Percentiles rank a stretch among this genome's conserved stretches.
Conservation (phyloP, 768 basidiomycete genomes). For the Trametes sanguinea region DNA sequence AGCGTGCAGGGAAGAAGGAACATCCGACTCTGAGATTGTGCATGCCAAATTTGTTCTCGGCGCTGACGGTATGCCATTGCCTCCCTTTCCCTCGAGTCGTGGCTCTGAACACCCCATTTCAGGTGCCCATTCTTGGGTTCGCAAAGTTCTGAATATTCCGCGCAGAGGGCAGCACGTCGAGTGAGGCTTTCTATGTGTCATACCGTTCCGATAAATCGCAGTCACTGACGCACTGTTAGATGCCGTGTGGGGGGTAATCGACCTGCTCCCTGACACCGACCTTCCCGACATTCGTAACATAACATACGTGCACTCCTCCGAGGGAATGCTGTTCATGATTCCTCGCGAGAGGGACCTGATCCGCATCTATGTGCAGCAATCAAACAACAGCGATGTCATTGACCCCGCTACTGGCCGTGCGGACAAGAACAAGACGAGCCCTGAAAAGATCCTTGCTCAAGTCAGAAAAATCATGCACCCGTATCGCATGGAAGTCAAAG, state of each 20-base stretch:
- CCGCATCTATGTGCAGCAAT: conserved; percentile 54
- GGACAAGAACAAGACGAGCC: conserved; percentile 41
- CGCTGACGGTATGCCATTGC: conserved; percentile 52
- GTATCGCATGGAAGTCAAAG: conserved; percentile 36
- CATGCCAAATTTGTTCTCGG: conserved; percentile 76
- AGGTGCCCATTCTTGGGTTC: conserved; percentile 86
- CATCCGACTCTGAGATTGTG: conserved; percentile 47
- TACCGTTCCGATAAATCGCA: too few relatives aligned
- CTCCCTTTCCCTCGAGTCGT: background rate
- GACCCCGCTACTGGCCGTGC: conserved; percentile 43
- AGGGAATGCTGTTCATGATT: conserved; percentile 52
- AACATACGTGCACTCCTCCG: conserved; percentile 48
- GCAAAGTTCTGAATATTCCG: conserved; percentile 60
- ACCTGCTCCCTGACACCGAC: conserved; percentile 50
- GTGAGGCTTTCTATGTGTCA: conserved; percentile 34
- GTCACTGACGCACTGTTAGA: conserved; percentile 38
- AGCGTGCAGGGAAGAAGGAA: too few relatives aligned
- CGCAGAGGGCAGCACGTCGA: conserved; percentile 76
- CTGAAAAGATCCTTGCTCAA: conserved; percentile 44
- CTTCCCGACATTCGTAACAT: conserved; percentile 57
- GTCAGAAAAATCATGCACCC: conserved; percentile 45
- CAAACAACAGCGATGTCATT: conserved; percentile 39
- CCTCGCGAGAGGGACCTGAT: conserved; percentile 51
- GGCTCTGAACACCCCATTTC: background rate
- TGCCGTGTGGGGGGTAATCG: conserved; percentile 83